A percentile compares a stretch with the other conserved stretches of the same genome.
Conservation (phyloP, 2,329 filamentous ascomycete genomes). For the Colletotrichum tropicicola region DNA sequence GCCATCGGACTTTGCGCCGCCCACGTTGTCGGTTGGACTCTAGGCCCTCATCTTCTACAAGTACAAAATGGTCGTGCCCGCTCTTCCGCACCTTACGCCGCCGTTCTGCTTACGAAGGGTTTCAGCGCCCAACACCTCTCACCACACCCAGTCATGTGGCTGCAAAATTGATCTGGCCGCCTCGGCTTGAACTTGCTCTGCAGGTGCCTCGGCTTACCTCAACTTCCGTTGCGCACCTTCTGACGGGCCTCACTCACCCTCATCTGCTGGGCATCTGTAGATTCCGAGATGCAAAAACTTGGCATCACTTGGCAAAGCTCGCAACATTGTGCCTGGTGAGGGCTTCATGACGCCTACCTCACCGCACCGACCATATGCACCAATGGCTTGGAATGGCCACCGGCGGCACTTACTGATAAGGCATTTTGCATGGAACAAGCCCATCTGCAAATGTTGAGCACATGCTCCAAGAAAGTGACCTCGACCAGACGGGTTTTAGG, state of each 20-base stretch:
- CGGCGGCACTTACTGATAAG: no score
- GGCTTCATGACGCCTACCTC: background rate
- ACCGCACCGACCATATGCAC: background rate
- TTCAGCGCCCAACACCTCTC: background rate
- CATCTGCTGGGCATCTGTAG: background rate
- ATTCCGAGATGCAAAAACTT: background rate
- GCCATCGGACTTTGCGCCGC: background rate
- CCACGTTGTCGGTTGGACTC: background rate
- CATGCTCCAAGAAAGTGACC: slow-evolving; percentile 8
- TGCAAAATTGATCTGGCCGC: background rate
- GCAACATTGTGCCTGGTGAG: background rate
- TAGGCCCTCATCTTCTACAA: background rate
- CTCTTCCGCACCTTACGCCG: background rate
- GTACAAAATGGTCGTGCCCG: background rate
- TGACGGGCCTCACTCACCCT: background rate
- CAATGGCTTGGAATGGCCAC: background rate
- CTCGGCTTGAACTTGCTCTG: background rate
- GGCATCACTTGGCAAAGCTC: background rate
- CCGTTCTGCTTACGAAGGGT: background rate
- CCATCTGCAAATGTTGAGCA: background rate
- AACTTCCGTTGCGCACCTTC: background rate
- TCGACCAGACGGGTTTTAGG: background rate
- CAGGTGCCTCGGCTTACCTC: slow-evolving; percentile 3
- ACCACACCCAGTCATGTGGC: slow-evolving; percentile 5
- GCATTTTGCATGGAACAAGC: background rate